Evolutionary conservation across 305 asterid genomes (phyloP).

Genomic region (Fraxinus dipetala): DNA sequence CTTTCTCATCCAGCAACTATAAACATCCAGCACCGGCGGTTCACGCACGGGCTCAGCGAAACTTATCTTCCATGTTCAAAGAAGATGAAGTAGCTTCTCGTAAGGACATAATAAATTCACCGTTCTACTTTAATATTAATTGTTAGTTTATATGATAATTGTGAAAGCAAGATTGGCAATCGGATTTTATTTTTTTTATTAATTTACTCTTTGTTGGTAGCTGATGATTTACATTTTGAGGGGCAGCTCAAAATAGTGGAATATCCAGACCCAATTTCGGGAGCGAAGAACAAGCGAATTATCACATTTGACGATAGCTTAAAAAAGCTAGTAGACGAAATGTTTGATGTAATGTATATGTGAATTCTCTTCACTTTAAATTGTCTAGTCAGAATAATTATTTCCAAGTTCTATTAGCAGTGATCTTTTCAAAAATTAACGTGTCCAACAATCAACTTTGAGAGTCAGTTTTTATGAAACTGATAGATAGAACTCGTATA

Average conservation of each 20-base stretch:
- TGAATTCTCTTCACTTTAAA: conserved; percentile 22
- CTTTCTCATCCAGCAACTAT: conserved; percentile 18
- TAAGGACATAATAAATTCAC: conserved; percentile 21
- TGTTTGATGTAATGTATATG: conserved; percentile 90
- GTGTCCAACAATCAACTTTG: not conserved
- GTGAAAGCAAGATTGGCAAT: not conserved
- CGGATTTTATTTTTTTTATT: not conserved
- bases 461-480: not conserved
- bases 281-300: conserved; percentile 74
- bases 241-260: conserved; percentile 53
- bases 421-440: not conserved
- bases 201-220: conserved; percentile 30
- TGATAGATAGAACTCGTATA: not conserved
- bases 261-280: conserved; percentile 68
- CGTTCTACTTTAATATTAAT: not conserved
- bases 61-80: conserved; percentile 37
- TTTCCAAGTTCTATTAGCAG: not conserved
- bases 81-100: conserved; percentile 49
- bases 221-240: conserved; percentile 65
- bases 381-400: not conserved
- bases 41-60: conserved; percentile 57
- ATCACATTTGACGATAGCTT: conserved; percentile 59
- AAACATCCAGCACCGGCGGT: conserved; percentile 27
- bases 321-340: conserved; percentile 70
- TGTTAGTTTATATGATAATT: not conserved